Base-by-base conservation (phyloP, 768 basidiomycete genomes). In the Rhodotorula graminis region DNA sequence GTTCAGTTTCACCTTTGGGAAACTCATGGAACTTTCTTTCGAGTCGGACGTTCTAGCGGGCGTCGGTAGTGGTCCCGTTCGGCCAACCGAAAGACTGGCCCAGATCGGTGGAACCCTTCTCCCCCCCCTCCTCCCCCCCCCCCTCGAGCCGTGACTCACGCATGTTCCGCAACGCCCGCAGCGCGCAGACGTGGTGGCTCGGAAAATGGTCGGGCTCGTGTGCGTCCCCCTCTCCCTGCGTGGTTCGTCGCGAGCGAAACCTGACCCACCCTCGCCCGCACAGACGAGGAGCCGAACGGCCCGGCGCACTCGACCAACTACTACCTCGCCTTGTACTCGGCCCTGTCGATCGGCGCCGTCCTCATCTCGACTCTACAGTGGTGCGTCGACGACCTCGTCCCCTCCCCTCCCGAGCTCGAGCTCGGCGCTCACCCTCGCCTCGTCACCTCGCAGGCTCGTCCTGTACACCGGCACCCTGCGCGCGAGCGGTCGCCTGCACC, bases 401-500 rank as follows among this genome's bases (percentile, higher is more conserved):
- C 25, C 23, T 52, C 7, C 25, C 7, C 25, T 25, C 25, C 6
- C 11, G 14, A 37, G 37, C 37, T 1, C 27, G 15, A 10, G 12
- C 53, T 53, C 52, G n/a, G n/a, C 12, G 27, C 27, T 16, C 21
- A 19, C n/a, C 21, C 21, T 12, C 18, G 25, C 37, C 29, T 25
- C 12, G 64, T 21, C 55, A 42, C 37, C 37, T 37, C 37, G 37
- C 55, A 73, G 67, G 56, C 64, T 77, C 59, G 65, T 79, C 21
- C 71, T 79, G 33, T 79, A 79, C 64, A 25, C 64, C 9, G 78
- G 78, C 2, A 68, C 73, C 1, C 68, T 79, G 10, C 71, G 72
- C 16, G 74, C 77, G 7, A 65, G 61, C n/a, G 29, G 40, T 11
- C 57, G 49, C 18, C 42, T 79, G 21, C 73, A 79, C 69, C 42